These are phyloP conservation scores for Trametes coccinea DNA, from an alignment of 768 basidiomycete species.

Conservation along the genomic window DNA sequence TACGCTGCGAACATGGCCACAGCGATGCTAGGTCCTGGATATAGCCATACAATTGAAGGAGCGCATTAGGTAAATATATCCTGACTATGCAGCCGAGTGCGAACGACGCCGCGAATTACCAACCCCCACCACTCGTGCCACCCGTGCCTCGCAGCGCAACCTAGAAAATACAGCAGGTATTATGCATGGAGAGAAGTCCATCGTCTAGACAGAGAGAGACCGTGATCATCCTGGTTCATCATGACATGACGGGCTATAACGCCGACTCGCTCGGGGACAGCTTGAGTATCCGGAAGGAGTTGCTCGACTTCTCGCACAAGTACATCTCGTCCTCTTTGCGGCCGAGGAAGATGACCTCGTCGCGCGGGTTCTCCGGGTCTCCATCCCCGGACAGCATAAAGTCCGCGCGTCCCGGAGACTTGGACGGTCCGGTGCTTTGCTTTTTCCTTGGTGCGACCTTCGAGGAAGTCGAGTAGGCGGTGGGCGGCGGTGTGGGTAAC, in stretches of 20 bases:
- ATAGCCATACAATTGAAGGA: constrained; percentile 13
- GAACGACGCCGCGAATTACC: constrained; percentile 3
- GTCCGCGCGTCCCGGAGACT: constrained; percentile 53
- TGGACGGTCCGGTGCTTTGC: constrained; percentile 46
- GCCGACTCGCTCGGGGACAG: constrained; percentile 47
- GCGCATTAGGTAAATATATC: constrained; percentile 10
- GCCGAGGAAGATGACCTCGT: constrained; percentile 82
- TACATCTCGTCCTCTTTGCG: constrained; percentile 77
- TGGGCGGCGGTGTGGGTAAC: constrained; percentile 27
- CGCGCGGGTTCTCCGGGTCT: constrained; percentile 51
- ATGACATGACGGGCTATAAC: constrained; percentile 17
- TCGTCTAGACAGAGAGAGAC: constrained; percentile 1
- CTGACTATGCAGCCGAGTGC: not conserved
- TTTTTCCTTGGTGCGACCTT: constrained; percentile 44
- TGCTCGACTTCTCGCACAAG: constrained; percentile 74
- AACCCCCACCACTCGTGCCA: constrained; percentile 6
- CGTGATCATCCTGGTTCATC: constrained; percentile 6
- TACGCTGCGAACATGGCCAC: not conserved
- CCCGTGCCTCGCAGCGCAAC: constrained; percentile 1
- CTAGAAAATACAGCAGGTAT: constrained; percentile 27
- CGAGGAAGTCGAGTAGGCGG: constrained; percentile 25
- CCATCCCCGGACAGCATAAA: constrained; percentile 47
- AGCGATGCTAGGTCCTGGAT: constrained; percentile 4
- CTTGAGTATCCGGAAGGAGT: constrained; percentile 74
- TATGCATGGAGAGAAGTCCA: constrained; percentile 9